These are phyloP conservation scores for Aspergillus tubingensis DNA, from an alignment of 2,329 filamentous ascomycete species.

Conservation along the genomic window DNA sequence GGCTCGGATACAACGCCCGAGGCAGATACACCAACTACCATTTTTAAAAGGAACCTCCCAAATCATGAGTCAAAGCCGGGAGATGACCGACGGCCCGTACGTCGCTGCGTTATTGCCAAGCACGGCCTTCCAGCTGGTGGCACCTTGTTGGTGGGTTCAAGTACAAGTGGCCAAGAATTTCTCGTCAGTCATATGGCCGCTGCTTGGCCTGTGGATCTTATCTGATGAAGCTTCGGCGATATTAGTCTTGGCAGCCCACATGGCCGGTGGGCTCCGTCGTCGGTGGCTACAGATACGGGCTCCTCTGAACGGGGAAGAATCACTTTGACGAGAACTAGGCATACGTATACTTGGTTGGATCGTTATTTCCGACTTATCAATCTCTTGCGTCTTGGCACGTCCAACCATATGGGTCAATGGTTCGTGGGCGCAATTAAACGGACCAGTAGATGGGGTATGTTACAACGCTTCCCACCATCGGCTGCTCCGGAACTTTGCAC, in stretches of 20 bases:
- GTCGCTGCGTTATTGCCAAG: background rate
- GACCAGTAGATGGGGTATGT: background rate
- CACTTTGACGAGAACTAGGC: background rate
- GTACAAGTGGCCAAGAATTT: background rate
- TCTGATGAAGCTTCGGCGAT: background rate
- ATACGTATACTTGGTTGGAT: background rate
- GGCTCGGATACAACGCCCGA: background rate
- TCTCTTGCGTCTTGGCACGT: constrained; percentile 46
- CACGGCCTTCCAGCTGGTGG: background rate
- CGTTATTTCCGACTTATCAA: constrained; percentile 42
- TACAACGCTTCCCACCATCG: background rate
- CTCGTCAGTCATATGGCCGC: background rate
- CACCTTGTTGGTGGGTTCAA: background rate
- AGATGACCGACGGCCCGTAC: background rate
- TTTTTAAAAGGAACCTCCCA: too few relatives aligned
- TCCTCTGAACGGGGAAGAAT: background rate
- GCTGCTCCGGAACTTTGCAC: background rate
- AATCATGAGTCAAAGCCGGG: background rate
- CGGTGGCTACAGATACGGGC: background rate
- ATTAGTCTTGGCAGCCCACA: background rate
- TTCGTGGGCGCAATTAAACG: background rate
- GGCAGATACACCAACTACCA: background rate
- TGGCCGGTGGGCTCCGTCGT: background rate
- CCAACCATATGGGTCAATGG: constrained; percentile 26
- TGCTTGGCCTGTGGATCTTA: background rate